Base-by-base conservation (phyloP, 805 yeast genomes). In the Cyberlindnera galapagoensis region DNA sequence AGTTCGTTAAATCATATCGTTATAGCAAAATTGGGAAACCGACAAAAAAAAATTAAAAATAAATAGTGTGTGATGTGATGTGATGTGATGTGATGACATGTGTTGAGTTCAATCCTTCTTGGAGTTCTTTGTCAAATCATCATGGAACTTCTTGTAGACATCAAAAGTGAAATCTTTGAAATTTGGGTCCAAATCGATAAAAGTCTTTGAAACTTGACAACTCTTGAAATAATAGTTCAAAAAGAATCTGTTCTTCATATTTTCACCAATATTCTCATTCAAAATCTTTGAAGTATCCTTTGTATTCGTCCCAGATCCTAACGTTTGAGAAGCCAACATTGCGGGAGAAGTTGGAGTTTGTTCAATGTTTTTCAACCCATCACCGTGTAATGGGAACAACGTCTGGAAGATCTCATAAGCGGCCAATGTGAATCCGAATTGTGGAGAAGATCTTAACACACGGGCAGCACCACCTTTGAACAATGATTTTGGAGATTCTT, bases 381-480 rank as follows among this genome's bases (percentile, higher is more conserved):
- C 56, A 30, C 49, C 49, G 33, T 55, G 40, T 43, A 81, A 70
- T 28, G 96, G 95, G 60, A 86, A 65, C 49, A 79, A 50, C 29
- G 69, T 73, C 56, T 90, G 95, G 59, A 90, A 77, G 21, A 92
- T 59, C 60, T 90, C 98, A 61, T 92, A 90, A 17, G 95, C 88
- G n/a, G 97, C 97, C 50, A 90, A 71, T 6, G 98, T 90, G 62
- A 88, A 88, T 34, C 97, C 98, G 58, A 90, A 90, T 60, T 90
- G 98, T 7, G 98, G 98, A 2, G 97, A 87, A 5, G 97, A 88
- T 61, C 97, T 74, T 51, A 87, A 67, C 24, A 90, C 87, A 59
- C 98, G 76, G 6, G 97, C 97, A 36, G 88, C 74, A 23, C 97
- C 94, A 50, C 98, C 98, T 67, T 90, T 90, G 71, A 88, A 90